A percentile compares a stretch with the other conserved stretches of the same genome.
These are phyloP conservation scores for Clavispora carvajalis DNA, from an alignment of 805 yeast species.

Conservation along the genomic window DNA sequence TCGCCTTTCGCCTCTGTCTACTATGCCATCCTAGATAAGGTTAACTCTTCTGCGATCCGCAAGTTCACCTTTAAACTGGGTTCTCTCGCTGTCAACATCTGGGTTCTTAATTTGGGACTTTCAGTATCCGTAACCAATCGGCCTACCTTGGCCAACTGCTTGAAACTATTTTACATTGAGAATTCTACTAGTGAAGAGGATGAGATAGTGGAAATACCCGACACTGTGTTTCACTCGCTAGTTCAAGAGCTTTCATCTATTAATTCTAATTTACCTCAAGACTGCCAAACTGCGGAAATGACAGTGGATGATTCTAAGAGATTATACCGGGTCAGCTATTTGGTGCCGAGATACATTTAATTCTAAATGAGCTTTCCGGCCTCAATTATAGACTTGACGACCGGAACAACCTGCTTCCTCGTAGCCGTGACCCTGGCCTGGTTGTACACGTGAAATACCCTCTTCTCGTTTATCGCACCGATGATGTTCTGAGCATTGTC, in stretches of 20 bases:
- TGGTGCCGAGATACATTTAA: slow-evolving; percentile 10
- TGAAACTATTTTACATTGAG: slow-evolving; percentile 25
- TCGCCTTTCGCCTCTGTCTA: slow-evolving; percentile 17
- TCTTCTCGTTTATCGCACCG: slow-evolving; percentile 7
- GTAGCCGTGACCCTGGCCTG: slow-evolving; percentile 55
- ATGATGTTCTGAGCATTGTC: slow-evolving; percentile 12
- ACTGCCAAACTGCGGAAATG: slow-evolving; percentile 4
- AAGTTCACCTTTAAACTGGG: slow-evolving; percentile 20
- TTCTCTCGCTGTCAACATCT: slow-evolving; percentile 17
- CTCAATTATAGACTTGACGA: slow-evolving; percentile 30
- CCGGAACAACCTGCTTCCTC: slow-evolving; percentile 84
- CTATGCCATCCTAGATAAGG: slow-evolving; percentile 28
- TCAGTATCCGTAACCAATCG: slow-evolving; percentile 19
- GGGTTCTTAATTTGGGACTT: slow-evolving; percentile 36
- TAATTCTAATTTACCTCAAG: slow-evolving; percentile 7
- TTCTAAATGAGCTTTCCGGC: background rate
- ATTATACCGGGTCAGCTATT: slow-evolving; percentile 20
- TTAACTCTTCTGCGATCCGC: slow-evolving; percentile 35
- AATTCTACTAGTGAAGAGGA: slow-evolving; percentile 8
- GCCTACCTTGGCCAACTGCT: slow-evolving; percentile 14
- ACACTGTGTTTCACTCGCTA: slow-evolving; percentile 8
- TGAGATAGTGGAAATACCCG: slow-evolving; percentile 9
- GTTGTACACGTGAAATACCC: slow-evolving; percentile 34
- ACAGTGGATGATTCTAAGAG: slow-evolving; percentile 8
- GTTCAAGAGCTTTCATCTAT: slow-evolving; percentile 3